These are phyloP conservation scores for Quercus ilex DNA, from an alignment of 306 rosid species.

Conservation along the genomic window DNA sequence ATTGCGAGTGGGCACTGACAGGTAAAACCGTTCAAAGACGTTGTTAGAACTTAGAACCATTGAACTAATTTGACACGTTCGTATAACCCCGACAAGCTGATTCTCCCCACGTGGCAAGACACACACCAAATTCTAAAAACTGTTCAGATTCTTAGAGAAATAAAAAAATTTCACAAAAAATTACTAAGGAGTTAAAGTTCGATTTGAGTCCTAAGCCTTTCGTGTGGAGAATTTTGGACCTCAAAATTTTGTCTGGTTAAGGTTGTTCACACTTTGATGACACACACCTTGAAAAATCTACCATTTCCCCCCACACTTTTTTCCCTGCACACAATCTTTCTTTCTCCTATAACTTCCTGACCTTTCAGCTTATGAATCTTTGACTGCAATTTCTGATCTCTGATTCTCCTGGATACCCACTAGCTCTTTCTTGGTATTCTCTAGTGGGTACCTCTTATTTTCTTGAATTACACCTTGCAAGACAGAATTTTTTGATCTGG, in stretches of 20 bases:
- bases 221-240: conserved; percentile 48
- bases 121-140: conserved; percentile 21
- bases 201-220: conserved; percentile 28
- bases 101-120: conserved; percentile 38
- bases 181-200: background rate
- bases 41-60: background rate
- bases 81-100: background rate
- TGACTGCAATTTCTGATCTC: conserved; percentile 31
- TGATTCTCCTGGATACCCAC: conserved; percentile 37
- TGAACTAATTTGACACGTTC: background rate
- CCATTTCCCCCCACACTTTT: conserved; percentile 18
- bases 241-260: conserved; percentile 53
- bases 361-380: conserved; percentile 39
- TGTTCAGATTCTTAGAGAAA: conserved; percentile 22
- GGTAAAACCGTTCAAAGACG: background rate
- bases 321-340: conserved; percentile 32
- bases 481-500: conserved; percentile 9
- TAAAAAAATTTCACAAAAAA: background rate
- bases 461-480: background rate
- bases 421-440: conserved; percentile 16
- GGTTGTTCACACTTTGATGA: conserved; percentile 19
- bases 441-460: conserved; percentile 14
- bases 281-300: conserved; percentile 37
- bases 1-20: background rate
- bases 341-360: conserved; percentile 5